Evolutionary conservation across 495 filamentous ascomycete genomes (phyloP), one percentile per base, ranked within the genome.

Genomic region (Aspergillus coremiiformis): DNA sequence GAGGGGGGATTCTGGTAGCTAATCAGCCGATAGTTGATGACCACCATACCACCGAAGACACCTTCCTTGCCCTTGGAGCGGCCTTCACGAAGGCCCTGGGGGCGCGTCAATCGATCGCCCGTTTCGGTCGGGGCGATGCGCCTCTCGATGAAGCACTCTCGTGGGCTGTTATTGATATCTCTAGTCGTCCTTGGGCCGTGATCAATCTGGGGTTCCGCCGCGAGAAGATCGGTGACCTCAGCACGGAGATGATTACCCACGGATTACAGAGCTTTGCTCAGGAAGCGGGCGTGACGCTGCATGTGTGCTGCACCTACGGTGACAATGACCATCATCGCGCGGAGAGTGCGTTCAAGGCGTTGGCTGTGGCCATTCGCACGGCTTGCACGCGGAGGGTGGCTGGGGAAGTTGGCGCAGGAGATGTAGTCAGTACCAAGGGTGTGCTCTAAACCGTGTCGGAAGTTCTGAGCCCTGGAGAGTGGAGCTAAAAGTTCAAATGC

Each of bases 31-130:
- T 41, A 95, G 91, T 98, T 72, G 93, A 98, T 74, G 93, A 97
- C 78, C 93, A 98, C 74, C 93, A 98, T 77, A 95, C 92, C 5
- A 84, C 91, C 51, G 93, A 98, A 82, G 93, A 98, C 73, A 86
- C 86, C 47, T 93, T 89, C 76, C 83, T 98, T 56, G 89, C 90
- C 17, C 84, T 98, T 41, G 93, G 93, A 35, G 71, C 74, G 47
- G 90, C 91, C 27, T 95, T 97, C 74, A 84, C 84, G 44, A 62
- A 75, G 37, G 85, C 90, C 15, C 80, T 98, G 23, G 83, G 84
- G 49, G 75, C 79, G 14, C 84, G 87, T 9, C 75, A 82, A 42
- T 94, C 93, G 6, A 79, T 96, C 17, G 84, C 86, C 33, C 86
- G 93, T 14, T 98, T 96, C 76, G 94, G 93, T 19, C 82, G 76